Percentiles rank a stretch among this genome's conserved stretches.
Evolutionary conservation across 139 green algal genomes (phyloP).

Genomic region (Chlamydomonas asymmetrica): DNA sequence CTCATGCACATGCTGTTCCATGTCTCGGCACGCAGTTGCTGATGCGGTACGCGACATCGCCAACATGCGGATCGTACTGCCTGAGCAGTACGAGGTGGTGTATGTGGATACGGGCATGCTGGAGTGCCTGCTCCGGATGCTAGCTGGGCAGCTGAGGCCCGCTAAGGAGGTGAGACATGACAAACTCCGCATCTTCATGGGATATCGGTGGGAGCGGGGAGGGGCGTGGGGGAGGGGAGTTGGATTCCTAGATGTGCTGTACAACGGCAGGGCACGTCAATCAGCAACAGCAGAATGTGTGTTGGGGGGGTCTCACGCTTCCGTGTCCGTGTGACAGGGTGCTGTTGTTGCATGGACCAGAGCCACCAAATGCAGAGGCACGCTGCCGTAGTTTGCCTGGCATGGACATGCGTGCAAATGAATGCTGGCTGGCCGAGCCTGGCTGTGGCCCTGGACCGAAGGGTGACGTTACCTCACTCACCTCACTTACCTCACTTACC

Average conservation of each 20-base stretch:
- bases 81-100: background rate
- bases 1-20: background rate
- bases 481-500: background rate
- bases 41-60: conserved; percentile 1
- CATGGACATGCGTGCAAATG: no score
- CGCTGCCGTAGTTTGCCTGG: no score
- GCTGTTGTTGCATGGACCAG: background rate
- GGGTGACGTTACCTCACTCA: no score
- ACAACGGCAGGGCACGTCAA: background rate
- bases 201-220: background rate
- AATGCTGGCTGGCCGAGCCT: no score
- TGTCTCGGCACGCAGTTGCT: background rate
- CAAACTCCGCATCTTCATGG: background rate
- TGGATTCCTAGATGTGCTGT: background rate
- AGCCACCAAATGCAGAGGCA: no score
- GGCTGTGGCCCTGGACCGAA: no score
- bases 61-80: conserved; percentile 1
- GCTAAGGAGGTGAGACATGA: background rate
- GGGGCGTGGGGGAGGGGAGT: background rate
- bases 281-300: background rate
- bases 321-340: background rate
- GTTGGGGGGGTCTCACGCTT: background rate
- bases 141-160: conserved; percentile 8
- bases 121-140: conserved; percentile 16
- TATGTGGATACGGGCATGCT: conserved; percentile 14